Base-by-base conservation (phyloP, 2,329 filamentous ascomycete species). In the Venturia asperata region DNA sequence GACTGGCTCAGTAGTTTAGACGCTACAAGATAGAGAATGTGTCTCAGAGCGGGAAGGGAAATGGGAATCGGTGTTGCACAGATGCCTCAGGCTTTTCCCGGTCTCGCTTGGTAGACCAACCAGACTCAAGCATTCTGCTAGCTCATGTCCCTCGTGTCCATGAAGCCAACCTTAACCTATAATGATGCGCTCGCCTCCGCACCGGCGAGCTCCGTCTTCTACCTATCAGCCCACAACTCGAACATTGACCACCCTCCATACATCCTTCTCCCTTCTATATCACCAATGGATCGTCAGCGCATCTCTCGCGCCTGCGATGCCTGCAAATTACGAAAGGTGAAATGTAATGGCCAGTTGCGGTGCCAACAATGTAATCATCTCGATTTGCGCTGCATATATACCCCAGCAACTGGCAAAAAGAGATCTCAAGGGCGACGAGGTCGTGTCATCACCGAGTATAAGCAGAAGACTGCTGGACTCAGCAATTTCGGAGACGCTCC, bases 281-380 rank as follows among this genome's bases (percentile, higher is more conserved):
- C 30, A n/a, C 11, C 52, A 0, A 58, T 58, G 52, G 52, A 58
- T n/a, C 52, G 52, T 19, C 52, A 58, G 52, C 52, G 52, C 37
- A 58, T 58, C 52, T 58, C 52, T 58, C 55, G 63, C 68, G 78
- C 79, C n/a, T 80, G 79, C 67, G 77, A 81, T 67, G 75, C 77
- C 7, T 81, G 79, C 70, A 78, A 77, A 63, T 70, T 77, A 3
- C 75, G 79, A 19, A 81, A 80, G 67, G 78, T 80, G 19, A 76
- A 76, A 65, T 81, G 79, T 69, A 80, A 80, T 68, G 79, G 80
- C 41, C 72, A 77, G 65, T 71, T 76, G 34, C 72, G 75, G 55
- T 82, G 80, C 65, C 73, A 75, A 65, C 76, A 78, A 65, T 58
- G 52, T 11, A 58, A 11, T 24, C 77, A 79, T 69, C 74, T 80